These are phyloP conservation scores for Lactarius deliciosus DNA, from an alignment of 768 basidiomycete genomes.

Conservation along the genomic window DNA sequence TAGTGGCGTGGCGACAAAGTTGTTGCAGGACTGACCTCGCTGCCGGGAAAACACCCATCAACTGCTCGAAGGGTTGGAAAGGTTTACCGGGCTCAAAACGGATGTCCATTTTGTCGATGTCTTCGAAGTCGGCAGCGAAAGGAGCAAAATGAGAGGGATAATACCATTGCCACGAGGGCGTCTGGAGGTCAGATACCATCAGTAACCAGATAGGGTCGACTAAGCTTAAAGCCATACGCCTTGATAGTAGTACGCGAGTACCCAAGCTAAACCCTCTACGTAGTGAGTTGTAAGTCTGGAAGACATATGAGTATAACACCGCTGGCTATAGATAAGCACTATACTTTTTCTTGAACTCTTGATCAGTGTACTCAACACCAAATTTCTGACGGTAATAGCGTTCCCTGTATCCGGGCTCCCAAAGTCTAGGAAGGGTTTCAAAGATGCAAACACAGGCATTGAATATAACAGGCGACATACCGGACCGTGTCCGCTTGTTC, in stretches of 20 bases:
- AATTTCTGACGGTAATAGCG: conserved; percentile 96
- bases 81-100: conserved; percentile 78
- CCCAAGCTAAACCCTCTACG: conserved; percentile 94
- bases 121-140: conserved; percentile 91
- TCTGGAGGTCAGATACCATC: conserved; percentile 40
- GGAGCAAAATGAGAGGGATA: conserved; percentile 99
- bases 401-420: conserved; percentile 94
- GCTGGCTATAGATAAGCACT: conserved; percentile 30
- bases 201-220: conserved; percentile 3
- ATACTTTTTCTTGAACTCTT: conserved; percentile 70
- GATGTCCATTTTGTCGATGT: conserved; percentile 76
- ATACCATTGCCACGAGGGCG: conserved; percentile 98
- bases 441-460: conserved; percentile 20
- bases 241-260: conserved; percentile 97
- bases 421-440: conserved; percentile 56
- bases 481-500: conserved; percentile 92
- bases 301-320: conserved; percentile 13
- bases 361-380: conserved; percentile 66
- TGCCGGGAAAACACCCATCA: conserved; percentile 98
- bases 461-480: conserved; percentile 48
- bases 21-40: conserved; percentile 59
- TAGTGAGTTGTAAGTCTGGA: conserved; percentile 77
- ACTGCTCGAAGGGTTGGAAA: conserved; percentile 95
- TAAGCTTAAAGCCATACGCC: conserved; percentile 56
- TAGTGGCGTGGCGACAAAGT: background rate